These are phyloP conservation scores for Prototheca stagnorum DNA, from an alignment of 163 green algal species.

Conservation along the genomic window DNA sequence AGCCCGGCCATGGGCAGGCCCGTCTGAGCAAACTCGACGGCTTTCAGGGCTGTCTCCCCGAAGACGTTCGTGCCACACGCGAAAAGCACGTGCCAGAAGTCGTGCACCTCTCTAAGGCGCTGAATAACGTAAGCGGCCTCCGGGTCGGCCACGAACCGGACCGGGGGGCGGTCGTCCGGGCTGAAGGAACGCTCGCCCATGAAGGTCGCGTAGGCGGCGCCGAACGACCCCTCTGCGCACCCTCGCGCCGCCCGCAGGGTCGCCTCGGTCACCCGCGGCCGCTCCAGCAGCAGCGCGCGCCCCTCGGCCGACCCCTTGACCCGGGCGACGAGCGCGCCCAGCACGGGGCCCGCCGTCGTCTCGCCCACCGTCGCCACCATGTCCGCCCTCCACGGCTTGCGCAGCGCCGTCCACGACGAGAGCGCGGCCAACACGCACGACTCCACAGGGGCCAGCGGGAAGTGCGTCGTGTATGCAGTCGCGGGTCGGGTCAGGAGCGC, in stretches of 20 bases:
- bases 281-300: slow-evolving; percentile 45
- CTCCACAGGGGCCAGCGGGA: slow-evolving; percentile 50
- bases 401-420: slow-evolving; percentile 38
- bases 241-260: slow-evolving; percentile 37
- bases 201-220: slow-evolving; percentile 77
- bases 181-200: slow-evolving; percentile 75
- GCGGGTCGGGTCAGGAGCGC: too few species aligned
- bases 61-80: slow-evolving; percentile 81
- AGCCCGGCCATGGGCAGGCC: slow-evolving; percentile 84
- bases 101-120: slow-evolving; percentile 69
- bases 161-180: slow-evolving; percentile 64
- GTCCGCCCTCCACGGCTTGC: slow-evolving; percentile 60
- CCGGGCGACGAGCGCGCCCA: too few species aligned
- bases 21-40: slow-evolving; percentile 86
- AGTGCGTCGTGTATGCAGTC: slow-evolving; percentile 39
- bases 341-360: slow-evolving; percentile 51
- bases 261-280: slow-evolving; percentile 58
- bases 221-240: slow-evolving; percentile 65
- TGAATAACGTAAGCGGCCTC: slow-evolving; percentile 82
- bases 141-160: slow-evolving; percentile 79
- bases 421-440: slow-evolving; percentile 49
- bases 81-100: slow-evolving; percentile 98
- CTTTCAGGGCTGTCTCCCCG: slow-evolving; percentile 89
- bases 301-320: too few species aligned
- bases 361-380: slow-evolving; percentile 83